phyloP scores from a whole-genome alignment of 371 early-diverging fungal genomes.

The Mucor mucedo region DNA sequence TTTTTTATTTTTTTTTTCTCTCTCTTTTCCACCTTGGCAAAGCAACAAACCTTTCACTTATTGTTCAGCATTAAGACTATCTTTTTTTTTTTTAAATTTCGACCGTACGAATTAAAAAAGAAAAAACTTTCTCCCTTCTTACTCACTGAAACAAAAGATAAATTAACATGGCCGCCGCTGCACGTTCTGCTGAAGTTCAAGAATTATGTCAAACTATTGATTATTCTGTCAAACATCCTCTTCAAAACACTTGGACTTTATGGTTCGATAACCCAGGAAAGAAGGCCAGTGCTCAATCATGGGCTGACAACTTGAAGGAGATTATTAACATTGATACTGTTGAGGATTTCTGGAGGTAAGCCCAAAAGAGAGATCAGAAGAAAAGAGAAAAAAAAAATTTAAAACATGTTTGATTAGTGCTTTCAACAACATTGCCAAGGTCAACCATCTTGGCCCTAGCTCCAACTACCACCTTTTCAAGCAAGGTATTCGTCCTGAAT shows the following conservation, averaged over 20 bases:
- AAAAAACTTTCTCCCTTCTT: not conserved
- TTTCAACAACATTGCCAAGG: constrained; percentile 86
- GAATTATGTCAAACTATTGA: constrained; percentile 41
- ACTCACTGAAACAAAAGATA: not conserved
- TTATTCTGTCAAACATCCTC: constrained; percentile 90
- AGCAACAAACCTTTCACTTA: not conserved
- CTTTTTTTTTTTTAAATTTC: not conserved
- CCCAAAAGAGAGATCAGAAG: not conserved
- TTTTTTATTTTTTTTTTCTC: not conserved
- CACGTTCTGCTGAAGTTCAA: constrained; percentile 23
- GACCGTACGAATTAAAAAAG: not conserved
- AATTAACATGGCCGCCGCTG: constrained; percentile 15
- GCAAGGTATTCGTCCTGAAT: constrained; percentile 96
- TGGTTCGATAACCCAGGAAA: constrained; percentile 93
- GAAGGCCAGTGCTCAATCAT: constrained; percentile 78
- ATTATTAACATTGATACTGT: constrained; percentile 89
- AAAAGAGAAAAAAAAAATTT: not conserved
- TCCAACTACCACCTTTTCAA: constrained; percentile 98
- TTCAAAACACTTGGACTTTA: constrained; percentile 90
- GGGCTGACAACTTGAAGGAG: constrained; percentile 91
- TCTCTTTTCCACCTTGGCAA: not conserved
- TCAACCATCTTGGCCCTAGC: constrained; percentile 78
- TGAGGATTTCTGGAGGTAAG: constrained; percentile 97
- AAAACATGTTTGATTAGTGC: constrained; percentile 55
- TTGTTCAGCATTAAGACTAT: not conserved